Conservation (phyloP, 495 filamentous ascomycete genomes). For the Daldinia bambusicola region DNA sequence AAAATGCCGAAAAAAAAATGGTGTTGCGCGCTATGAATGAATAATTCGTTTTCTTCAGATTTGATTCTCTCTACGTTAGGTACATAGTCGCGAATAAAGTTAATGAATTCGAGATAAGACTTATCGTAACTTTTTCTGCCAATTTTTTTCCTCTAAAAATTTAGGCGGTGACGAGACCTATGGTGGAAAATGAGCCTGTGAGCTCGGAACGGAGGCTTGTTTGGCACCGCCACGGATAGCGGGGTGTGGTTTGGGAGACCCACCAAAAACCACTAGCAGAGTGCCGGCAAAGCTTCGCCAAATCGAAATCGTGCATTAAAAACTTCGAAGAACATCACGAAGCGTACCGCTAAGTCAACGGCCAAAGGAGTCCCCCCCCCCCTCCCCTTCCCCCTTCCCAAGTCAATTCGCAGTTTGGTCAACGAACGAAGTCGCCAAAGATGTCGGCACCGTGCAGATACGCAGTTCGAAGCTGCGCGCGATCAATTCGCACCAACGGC, state of each 20-base stretch:
- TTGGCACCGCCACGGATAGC: slow-evolving; percentile 16
- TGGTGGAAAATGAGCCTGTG: no score
- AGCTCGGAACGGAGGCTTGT: slow-evolving; percentile 32
- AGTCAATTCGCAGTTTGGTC: slow-evolving; percentile 37
- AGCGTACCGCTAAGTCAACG: slow-evolving; percentile 26
- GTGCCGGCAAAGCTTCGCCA: slow-evolving; percentile 47
- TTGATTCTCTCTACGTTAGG: background rate
- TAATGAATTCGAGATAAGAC: slow-evolving; percentile 7
- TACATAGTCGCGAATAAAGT: slow-evolving; percentile 7
- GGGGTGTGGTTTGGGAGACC: slow-evolving; percentile 10
- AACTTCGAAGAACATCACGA: slow-evolving; percentile 39
- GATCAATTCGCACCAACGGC: slow-evolving; percentile 59
- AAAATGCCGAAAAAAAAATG: slow-evolving; percentile 15
- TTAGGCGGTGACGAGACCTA: slow-evolving; percentile 47
- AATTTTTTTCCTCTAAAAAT: slow-evolving; percentile 29
- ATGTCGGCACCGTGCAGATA: slow-evolving; percentile 70
- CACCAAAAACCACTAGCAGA: slow-evolving; percentile 18
- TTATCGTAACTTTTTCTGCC: slow-evolving; percentile 49
- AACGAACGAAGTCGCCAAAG: slow-evolving; percentile 38
- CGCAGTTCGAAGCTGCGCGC: slow-evolving; percentile 68
- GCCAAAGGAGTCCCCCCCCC: slow-evolving; percentile 1
- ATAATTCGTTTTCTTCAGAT: slow-evolving; percentile 12
- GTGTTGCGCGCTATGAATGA: background rate
- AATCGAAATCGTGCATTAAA: slow-evolving; percentile 48
- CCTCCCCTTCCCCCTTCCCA: background rate